These are phyloP conservation scores for Fraxinus dipetala DNA, from an alignment of 305 asterid species.

Conservation along the genomic window DNA sequence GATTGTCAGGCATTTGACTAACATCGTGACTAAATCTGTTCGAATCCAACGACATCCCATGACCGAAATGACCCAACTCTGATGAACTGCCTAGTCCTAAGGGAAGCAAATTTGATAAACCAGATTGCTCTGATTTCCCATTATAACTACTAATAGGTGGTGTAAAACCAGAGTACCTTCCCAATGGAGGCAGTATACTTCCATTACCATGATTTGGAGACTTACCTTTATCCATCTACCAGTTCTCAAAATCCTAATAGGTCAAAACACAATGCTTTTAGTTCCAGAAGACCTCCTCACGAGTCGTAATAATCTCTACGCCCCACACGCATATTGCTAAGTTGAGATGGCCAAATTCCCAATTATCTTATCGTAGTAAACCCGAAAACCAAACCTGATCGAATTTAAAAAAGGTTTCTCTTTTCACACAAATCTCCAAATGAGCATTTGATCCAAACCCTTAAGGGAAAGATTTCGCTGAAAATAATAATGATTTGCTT, in stretches of 20 bases:
- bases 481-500: background rate
- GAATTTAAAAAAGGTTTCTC: background rate
- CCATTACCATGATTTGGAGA: conserved; percentile 49
- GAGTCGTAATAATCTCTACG: background rate
- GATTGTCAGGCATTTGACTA: conserved; percentile 92
- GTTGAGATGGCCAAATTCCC: background rate
- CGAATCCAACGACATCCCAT: conserved; percentile 46
- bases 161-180: conserved; percentile 69
- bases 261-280: background rate
- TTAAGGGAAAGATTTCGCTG: background rate
- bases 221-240: conserved; percentile 82
- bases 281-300: background rate
- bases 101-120: conserved; percentile 59
- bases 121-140: conserved; percentile 55
- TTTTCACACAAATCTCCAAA: background rate
- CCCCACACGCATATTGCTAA: background rate
- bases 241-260: background rate
- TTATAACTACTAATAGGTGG: conserved; percentile 47
- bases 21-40: conserved; percentile 75
- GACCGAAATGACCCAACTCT: conserved; percentile 64
- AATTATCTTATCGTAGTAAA: background rate
- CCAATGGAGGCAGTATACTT: conserved; percentile 68
- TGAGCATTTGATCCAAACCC: background rate
- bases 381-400: too few species aligned
- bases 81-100: conserved; percentile 55